phyloP scores from a whole-genome alignment of 2,329 filamentous ascomycete genomes.

The Madurella fahalii region DNA sequence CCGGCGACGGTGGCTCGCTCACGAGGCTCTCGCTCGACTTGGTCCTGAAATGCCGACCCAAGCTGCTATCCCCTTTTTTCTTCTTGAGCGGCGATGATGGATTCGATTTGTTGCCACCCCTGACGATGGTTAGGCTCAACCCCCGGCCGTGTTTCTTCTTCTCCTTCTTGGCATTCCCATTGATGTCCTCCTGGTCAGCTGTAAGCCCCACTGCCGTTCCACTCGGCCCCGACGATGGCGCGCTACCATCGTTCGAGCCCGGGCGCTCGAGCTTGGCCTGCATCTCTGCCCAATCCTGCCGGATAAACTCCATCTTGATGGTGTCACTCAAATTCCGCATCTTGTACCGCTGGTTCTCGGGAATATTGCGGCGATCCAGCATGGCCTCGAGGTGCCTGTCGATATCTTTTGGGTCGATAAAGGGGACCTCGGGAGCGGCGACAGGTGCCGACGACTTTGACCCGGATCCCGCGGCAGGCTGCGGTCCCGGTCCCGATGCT shows the following conservation, averaged over 20 bases:
- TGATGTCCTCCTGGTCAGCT: constrained; percentile 33
- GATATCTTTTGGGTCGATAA: constrained; percentile 52
- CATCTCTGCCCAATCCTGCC: constrained; percentile 76
- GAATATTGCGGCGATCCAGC: constrained; percentile 85
- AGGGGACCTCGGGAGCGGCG: constrained; percentile 17
- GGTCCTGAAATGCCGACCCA: constrained; percentile 62
- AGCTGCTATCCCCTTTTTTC: constrained; percentile 56
- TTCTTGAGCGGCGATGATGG: constrained; percentile 63
- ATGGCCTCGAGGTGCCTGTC: constrained; percentile 57
- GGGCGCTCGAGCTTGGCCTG: constrained; percentile 45
- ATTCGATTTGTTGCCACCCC: constrained; percentile 55
- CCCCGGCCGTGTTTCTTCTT: constrained; percentile 61
- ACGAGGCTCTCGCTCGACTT: constrained; percentile 70
- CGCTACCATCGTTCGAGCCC: constrained; percentile 42
- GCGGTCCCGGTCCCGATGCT: constrained; percentile 35
- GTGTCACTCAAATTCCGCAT: constrained; percentile 85
- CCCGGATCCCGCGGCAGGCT: constrained; percentile 33
- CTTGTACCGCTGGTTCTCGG: constrained; percentile 87
- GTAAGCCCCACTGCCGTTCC: constrained; percentile 35
- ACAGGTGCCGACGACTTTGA: constrained; percentile 30
- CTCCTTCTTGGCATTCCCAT: constrained; percentile 40
- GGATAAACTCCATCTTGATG: constrained; percentile 94
- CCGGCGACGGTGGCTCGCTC: constrained; percentile 53
- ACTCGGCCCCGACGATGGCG: constrained; percentile 43
- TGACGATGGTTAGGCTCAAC: constrained; percentile 74